Base-by-base conservation (phyloP, 2,329 filamentous ascomycete species). In the Fusarium sp. region DNA sequence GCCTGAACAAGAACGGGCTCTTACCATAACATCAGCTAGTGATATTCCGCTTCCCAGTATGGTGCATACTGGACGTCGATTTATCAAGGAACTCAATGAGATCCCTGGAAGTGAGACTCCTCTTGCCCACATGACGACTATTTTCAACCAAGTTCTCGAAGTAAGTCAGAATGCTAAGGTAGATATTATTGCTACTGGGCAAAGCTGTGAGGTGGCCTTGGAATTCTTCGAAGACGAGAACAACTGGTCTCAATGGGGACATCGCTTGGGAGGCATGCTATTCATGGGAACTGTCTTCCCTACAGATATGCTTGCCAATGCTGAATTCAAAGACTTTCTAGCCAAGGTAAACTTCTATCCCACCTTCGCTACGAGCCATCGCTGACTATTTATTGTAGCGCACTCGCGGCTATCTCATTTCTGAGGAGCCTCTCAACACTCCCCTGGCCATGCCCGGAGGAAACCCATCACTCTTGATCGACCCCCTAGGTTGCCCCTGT, bases 181-280 rank as follows among this genome's bases (percentile, higher is more conserved):
- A 20, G 89, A 94, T 73, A 75, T 97, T 31, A 82, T 97, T 46
- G 92, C 87, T 2, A 80, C 96, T 17, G 88, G 90, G 3, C 88
- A 91, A 54, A 89, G 88, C 5, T 89, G 88, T 0, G 83, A 89
- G 31, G 79, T 83, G 3, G 80, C 88, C 0, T 77, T 90, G 27
- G 73, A 79, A 15, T 90, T 91, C 64, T 80, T 96, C 11, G 83
- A 88, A 35, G 68, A 83, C 5, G 75, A 86, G 11, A 82, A 81
- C 76, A 84, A 80, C 74, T 90, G 86, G 83, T 59, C 66, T 5
- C 72, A 55, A 18, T 82, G 84, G 78, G 79, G 80, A 1, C 43
- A 47, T 0, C 79, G 79, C 21, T 70, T 90, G 50, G 80, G 79
- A 40, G 81, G 83, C 4, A 77, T 90, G 65, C 80, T 84, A 2